Conservation (phyloP, 1,284 basidiomycete genomes). For the Leccinum pallidistipes region DNA sequence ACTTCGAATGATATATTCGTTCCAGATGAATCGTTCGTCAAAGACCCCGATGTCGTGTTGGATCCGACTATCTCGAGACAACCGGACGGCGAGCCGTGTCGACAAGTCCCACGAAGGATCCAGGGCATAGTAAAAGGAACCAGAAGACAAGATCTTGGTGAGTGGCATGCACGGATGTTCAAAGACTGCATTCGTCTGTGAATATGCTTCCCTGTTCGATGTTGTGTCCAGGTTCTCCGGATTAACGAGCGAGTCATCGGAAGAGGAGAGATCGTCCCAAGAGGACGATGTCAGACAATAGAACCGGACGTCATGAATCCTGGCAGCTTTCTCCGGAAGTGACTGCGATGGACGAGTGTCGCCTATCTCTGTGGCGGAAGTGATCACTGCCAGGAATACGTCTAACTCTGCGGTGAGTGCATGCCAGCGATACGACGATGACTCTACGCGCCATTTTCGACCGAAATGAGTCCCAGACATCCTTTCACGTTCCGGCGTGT, state of each 20-base stretch:
- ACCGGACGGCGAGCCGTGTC: constrained; percentile 68
- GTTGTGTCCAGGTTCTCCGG: constrained; percentile 52
- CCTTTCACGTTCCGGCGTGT: constrained; percentile 74
- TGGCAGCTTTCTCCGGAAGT: constrained; percentile 62
- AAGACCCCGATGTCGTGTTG: constrained; percentile 61
- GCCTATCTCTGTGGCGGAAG: constrained; percentile 75
- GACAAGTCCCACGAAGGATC: constrained; percentile 88
- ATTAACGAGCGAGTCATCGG: constrained; percentile 48
- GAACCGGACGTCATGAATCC: constrained; percentile 78
- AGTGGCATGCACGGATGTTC: constrained; percentile 92
- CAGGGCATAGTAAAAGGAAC: constrained; percentile 91
- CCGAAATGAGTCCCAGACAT: constrained; percentile 75
- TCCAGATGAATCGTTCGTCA: constrained; percentile 88
- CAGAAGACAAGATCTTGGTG: constrained; percentile 88
- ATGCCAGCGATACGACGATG: neutral
- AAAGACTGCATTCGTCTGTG: constrained; percentile 49
- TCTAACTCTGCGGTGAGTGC: constrained; percentile 45
- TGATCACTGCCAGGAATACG: constrained; percentile 77
- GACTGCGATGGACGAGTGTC: constrained; percentile 65
- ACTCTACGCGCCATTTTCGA: constrained; percentile 59
- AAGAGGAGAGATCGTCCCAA: constrained; percentile 68
- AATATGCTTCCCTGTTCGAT: constrained; percentile 50
- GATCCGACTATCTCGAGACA: constrained; percentile 51
- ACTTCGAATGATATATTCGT: constrained; percentile 79
- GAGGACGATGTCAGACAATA: constrained; percentile 67